phyloP scores from a whole-genome alignment of 192 early-diverging fungal genomes.

The Backusella parvicylindrica region DNA sequence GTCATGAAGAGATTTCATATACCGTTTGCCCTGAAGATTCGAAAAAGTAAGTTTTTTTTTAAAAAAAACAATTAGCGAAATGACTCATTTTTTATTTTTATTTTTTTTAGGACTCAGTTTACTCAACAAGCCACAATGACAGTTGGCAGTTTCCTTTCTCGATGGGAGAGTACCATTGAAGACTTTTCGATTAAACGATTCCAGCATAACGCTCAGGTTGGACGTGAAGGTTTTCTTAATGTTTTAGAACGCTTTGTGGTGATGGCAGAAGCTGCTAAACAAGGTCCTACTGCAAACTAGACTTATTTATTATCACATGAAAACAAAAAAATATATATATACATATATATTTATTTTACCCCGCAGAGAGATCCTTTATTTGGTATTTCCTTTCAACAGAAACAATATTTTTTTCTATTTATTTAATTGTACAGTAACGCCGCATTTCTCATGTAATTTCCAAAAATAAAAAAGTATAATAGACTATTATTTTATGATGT shows the following conservation, averaged over 20 bases:
- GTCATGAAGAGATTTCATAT: conserved; percentile 82
- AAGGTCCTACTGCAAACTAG: neutral
- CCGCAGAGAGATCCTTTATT: neutral
- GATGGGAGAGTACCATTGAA: conserved; percentile 70
- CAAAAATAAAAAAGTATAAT: neutral
- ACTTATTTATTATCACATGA: neutral
- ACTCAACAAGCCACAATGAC: conserved; percentile 78
- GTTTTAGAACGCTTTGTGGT: conserved; percentile 67
- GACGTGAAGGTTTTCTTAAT: conserved; percentile 78
- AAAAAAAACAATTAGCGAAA: neutral
- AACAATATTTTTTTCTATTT: neutral
- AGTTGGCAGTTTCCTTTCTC: conserved; percentile 64
- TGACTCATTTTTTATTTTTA: neutral
- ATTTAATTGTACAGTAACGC: neutral
- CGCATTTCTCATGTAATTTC: neutral
- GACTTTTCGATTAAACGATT: conserved; percentile 82
- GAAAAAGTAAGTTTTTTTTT: conserved; percentile 21
- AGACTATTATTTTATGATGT: neutral
- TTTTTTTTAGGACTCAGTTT: conserved; percentile 58
- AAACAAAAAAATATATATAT: too few species aligned
- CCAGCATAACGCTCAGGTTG: conserved; percentile 81
- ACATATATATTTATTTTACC: conserved; percentile 1
- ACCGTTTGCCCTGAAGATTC: conserved; percentile 53
- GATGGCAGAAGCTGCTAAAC: conserved; percentile 23
- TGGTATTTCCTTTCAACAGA: neutral